Percentiles rank a stretch among this genome's conserved stretches.
Conservation (phyloP, 345 rosid species). For the Lepidium sativum region DNA sequence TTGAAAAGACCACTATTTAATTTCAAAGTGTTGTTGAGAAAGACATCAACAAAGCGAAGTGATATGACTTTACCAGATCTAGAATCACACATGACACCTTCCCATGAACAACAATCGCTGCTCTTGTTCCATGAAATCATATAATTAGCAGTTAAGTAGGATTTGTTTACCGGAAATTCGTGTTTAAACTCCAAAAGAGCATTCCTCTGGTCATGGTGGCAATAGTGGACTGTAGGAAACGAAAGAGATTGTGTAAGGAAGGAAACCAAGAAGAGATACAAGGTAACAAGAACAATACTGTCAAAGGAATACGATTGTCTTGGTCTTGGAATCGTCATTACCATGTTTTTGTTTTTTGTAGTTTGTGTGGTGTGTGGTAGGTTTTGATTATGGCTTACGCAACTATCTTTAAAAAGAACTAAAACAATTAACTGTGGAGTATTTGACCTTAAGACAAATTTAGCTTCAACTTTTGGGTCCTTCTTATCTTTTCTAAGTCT, state of each 20-base stretch:
- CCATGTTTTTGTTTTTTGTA: too few relatives aligned
- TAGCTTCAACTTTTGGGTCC: too few relatives aligned
- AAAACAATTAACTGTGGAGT: background rate
- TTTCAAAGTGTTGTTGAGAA: background rate
- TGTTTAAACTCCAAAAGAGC: background rate
- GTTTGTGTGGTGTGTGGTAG: background rate
- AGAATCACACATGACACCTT: background rate
- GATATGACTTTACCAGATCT: background rate
- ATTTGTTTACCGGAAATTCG: background rate
- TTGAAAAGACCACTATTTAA: background rate
- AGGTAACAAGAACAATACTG: background rate
- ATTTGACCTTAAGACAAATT: background rate
- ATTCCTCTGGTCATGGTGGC: background rate
- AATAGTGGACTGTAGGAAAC: background rate
- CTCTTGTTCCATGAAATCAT: background rate
- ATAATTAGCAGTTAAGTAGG: background rate
- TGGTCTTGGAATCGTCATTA: background rate
- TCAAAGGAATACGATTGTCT: background rate
- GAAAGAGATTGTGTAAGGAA: background rate
- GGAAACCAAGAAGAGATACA: background rate
- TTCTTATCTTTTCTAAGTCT: too few relatives aligned
- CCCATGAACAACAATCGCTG: background rate
- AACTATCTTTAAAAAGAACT: background rate
- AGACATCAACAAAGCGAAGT: accelerated
- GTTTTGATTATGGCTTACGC: background rate